Conservation (phyloP, 768 basidiomycete species). For the Pholiota molesta region DNA sequence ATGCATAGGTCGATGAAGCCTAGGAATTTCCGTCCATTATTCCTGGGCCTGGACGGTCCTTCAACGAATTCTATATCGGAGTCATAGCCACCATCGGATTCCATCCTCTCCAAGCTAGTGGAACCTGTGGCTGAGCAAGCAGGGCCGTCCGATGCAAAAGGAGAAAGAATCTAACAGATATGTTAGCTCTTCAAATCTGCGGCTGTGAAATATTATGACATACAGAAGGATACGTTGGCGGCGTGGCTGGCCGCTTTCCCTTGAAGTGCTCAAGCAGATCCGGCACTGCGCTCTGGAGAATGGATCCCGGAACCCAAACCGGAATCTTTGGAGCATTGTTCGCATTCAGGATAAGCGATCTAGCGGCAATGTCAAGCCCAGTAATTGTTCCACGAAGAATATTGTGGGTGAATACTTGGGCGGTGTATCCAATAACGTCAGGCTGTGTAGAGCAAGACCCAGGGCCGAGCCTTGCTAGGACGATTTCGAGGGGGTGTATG, state of each 20-base stretch:
- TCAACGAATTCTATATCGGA: slow-evolving; percentile 4
- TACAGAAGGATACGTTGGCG: too few relatives aligned
- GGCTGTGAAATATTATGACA: too few relatives aligned
- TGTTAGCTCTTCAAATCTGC: too few relatives aligned
- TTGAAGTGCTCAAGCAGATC: background rate
- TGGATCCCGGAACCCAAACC: slow-evolving; percentile 8
- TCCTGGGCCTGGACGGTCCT: slow-evolving; percentile 1
- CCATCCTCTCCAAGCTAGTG: too few relatives aligned
- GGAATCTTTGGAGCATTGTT: background rate
- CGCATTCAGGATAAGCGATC: background rate
- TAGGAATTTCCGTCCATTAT: too few relatives aligned
- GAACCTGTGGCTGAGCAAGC: too few relatives aligned
- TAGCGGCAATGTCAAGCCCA: background rate
- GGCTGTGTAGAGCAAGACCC: background rate
- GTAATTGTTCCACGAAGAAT: background rate
- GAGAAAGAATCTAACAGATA: too few relatives aligned
- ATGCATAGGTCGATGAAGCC: background rate
- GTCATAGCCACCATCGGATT: background rate
- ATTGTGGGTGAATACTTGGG: background rate
- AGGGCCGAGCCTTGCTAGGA: background rate
- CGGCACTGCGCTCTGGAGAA: slow-evolving; percentile 1
- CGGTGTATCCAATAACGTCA: slow-evolving; percentile 3
- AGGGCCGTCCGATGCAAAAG: too few relatives aligned
- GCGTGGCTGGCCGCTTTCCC: too few relatives aligned
- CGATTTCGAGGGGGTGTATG: slow-evolving; percentile 1